phyloP scores from a whole-genome alignment of 2,329 filamentous ascomycete genomes.

The Calonectria naviculata region DNA sequence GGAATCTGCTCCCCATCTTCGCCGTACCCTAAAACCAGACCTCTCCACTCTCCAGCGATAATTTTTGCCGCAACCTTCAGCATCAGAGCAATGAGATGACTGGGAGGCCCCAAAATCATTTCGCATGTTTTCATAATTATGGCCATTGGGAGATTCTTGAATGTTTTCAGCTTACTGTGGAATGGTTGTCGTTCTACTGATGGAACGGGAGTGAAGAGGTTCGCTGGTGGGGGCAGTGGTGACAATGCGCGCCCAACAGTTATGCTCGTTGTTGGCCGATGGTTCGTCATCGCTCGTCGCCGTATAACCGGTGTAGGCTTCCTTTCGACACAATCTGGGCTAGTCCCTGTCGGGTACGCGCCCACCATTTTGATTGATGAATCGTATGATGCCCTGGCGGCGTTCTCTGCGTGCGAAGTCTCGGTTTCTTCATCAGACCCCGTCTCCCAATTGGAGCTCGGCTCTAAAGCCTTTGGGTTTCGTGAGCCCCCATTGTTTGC shows the following conservation, averaged over 20 bases:
- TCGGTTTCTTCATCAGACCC: constrained; percentile 36
- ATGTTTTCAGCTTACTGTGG: constrained; percentile 35
- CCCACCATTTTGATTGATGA: constrained; percentile 8
- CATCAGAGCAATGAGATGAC: constrained; percentile 82
- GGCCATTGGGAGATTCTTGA: constrained; percentile 52
- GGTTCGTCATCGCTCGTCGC: constrained; percentile 30
- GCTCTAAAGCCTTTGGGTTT: constrained; percentile 21
- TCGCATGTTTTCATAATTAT: constrained; percentile 83
- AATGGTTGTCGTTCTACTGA: constrained; percentile 41
- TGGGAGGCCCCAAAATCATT: constrained; percentile 82
- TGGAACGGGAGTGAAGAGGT: constrained; percentile 66
- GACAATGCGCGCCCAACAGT: constrained; percentile 64
- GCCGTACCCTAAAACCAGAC: constrained; percentile 64
- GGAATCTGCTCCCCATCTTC: constrained; percentile 65
- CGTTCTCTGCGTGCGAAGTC: constrained; percentile 42
- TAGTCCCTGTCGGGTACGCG: neutral
- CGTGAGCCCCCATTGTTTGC: constrained; percentile 13
- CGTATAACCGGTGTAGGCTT: constrained; percentile 8
- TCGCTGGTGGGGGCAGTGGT: constrained; percentile 75
- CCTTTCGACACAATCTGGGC: neutral
- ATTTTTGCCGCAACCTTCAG: constrained; percentile 84
- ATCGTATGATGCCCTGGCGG: constrained; percentile 35
- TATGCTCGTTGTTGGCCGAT: constrained; percentile 39
- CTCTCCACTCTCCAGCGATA: constrained; percentile 72
- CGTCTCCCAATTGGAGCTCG: constrained; percentile 37